These are phyloP conservation scores for Colletotrichum sp. DNA, from an alignment of 2,329 filamentous ascomycete species.

Conservation along the genomic window DNA sequence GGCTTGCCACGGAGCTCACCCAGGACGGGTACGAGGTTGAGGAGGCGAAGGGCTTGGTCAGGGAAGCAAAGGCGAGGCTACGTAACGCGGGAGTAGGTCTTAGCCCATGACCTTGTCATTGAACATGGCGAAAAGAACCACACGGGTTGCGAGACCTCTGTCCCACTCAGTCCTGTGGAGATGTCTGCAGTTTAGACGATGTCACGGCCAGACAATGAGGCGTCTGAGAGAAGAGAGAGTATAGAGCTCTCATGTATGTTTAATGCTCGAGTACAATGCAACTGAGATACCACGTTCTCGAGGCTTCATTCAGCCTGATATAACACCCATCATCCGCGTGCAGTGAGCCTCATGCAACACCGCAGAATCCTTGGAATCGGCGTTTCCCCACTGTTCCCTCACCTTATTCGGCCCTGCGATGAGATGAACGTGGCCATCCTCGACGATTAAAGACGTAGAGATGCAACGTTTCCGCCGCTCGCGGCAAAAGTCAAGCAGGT, in stretches of 20 bases:
- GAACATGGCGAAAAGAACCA: neutral
- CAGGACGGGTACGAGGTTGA: conserved; percentile 97
- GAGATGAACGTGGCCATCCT: neutral
- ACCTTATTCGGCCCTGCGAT: neutral
- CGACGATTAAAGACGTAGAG: neutral
- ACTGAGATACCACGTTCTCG: neutral
- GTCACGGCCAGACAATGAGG: neutral
- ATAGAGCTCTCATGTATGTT: neutral
- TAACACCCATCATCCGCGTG: neutral
- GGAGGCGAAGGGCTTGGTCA: conserved; percentile 91
- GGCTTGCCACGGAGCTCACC: conserved; percentile 87
- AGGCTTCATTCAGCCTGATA: neutral
- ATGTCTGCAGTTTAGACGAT: neutral
- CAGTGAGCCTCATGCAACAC: neutral
- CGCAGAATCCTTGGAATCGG: rapidly evolving
- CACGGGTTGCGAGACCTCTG: neutral
- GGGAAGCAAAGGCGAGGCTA: conserved; percentile 82
- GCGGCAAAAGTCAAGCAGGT: neutral
- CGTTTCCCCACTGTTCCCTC: neutral
- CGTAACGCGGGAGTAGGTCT: conserved; percentile 48
- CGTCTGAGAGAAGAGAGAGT: neutral
- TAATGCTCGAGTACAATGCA: neutral
- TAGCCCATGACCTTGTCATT: neutral
- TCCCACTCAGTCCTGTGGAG: no score
- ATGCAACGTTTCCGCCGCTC: neutral